A percentile compares a stretch with the other conserved stretches of the same genome.
Conservation (phyloP, 2,329 filamentous ascomycete genomes). For the Fusarium incarnatum region DNA sequence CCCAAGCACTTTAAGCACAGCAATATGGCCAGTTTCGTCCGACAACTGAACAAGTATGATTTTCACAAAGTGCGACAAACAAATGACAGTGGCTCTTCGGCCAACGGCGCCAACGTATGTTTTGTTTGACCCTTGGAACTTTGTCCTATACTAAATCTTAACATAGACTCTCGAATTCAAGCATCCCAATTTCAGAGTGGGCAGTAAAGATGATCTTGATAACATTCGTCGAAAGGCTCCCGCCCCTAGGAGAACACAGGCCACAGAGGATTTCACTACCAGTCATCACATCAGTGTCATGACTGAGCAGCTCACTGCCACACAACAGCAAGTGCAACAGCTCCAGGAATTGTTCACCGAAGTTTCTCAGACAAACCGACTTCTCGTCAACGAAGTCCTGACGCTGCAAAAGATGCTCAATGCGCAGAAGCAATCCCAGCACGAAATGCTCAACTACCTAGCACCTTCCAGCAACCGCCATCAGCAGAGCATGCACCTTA, state of each 20-base stretch:
- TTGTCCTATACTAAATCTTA: constrained; percentile 20
- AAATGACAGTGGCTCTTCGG: constrained; percentile 52
- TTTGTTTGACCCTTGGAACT: neutral
- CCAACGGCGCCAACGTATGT: constrained; percentile 55
- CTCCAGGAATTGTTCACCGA: constrained; percentile 88
- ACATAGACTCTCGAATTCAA: constrained; percentile 81
- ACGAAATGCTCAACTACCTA: constrained; percentile 68
- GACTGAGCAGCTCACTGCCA: constrained; percentile 87
- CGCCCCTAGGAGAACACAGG: constrained; percentile 80
- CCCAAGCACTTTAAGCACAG: constrained; percentile 99
- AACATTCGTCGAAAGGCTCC: constrained; percentile 97
- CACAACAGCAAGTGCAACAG: constrained; percentile 90
- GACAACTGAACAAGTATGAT: constrained; percentile 96
- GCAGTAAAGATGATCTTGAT: constrained; percentile 95
- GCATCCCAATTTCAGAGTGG: constrained; percentile 93
- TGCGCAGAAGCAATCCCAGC: constrained; percentile 67
- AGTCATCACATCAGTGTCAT: constrained; percentile 90
- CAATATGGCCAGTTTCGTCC: constrained; percentile 97
- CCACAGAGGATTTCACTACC: constrained; percentile 78
- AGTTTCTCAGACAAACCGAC: constrained; percentile 72
- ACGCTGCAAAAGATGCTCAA: constrained; percentile 71
- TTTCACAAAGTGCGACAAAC: constrained; percentile 91
- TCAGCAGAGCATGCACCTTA: constrained; percentile 52
- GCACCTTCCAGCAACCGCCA: constrained; percentile 56
- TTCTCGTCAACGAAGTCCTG: constrained; percentile 71